Evolutionary conservation across 2,329 filamentous ascomycete genomes (phyloP).

Genomic region (Calonectria crousiana): DNA sequence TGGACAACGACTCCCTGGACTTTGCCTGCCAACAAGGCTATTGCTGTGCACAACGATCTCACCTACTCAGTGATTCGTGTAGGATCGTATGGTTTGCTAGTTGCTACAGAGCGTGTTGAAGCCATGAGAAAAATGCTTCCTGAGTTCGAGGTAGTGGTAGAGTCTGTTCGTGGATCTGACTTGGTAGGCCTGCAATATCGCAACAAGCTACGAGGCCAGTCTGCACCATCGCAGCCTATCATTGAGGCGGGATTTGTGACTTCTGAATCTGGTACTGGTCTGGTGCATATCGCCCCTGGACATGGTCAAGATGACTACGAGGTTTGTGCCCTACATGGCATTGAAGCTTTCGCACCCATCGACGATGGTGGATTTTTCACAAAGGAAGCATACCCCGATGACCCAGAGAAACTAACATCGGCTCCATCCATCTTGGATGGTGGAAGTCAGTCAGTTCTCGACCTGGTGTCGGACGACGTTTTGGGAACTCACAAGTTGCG

Average conservation of each 20-base stretch:
- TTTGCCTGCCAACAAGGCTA: slow-evolving; percentile 89
- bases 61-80: slow-evolving; percentile 77
- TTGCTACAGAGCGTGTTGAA: slow-evolving; percentile 80
- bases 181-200: slow-evolving; percentile 76
- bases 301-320: slow-evolving; percentile 98
- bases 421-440: slow-evolving; percentile 79
- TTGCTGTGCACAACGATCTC: slow-evolving; percentile 82
- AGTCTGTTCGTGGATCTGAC: slow-evolving; percentile 72
- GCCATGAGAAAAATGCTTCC: slow-evolving; percentile 63
- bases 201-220: slow-evolving; percentile 74
- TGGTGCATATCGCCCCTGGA: slow-evolving; percentile 95
- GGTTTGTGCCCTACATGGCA: slow-evolving; percentile 76
- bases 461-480: slow-evolving; percentile 74
- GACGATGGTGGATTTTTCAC: slow-evolving; percentile 87
- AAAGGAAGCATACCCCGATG: slow-evolving; percentile 78
- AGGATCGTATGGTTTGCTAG: slow-evolving; percentile 71
- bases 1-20: slow-evolving; percentile 99
- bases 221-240: slow-evolving; percentile 73
- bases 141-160: slow-evolving; percentile 65
- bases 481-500: slow-evolving; percentile 77
- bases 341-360: slow-evolving; percentile 84
- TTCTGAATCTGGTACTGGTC: slow-evolving; percentile 87
- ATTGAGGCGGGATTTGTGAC: slow-evolving; percentile 92
- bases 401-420: slow-evolving; percentile 71
- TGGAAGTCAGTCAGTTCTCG: slow-evolving; percentile 77